Evolutionary conservation across 1,284 basidiomycete species (phyloP), one percentile per base, ranked within the genome.

Genomic region (Ceratobasidium sp.): DNA sequence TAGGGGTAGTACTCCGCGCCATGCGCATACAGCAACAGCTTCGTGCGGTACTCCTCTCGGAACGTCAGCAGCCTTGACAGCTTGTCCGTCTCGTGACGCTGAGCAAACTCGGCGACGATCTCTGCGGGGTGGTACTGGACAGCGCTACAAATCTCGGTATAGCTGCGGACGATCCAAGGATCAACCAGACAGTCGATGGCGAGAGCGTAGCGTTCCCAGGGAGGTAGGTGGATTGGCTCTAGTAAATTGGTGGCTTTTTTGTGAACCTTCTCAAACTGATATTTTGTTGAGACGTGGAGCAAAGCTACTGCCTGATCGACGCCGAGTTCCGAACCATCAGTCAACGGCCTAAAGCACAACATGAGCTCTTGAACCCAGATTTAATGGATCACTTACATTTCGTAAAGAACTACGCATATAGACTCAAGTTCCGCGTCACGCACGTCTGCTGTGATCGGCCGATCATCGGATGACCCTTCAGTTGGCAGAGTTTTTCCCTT

Each of bases 401-500:
- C 68, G 19, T 71, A 71, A 6, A 71, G 49, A 3, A 56, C 68
- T 11, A 19, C 27, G n/a, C 68, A 71, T 14, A 71, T 71, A 7
- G 54, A 22, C 27, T 71, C 68, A 13, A 71, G 24, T 24, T 71
- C 68, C 8, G 22, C 11, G 22, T 71, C 68, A 2, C 31, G 54
- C 7, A 59, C 37, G 16, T 54, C 54, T 0, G 68, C 54, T 27
- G 53, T 31, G 41, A 75, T 63, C 1, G 65, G 74, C 31, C 69
- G 48, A 24, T 69, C 68, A 56, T 75, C 74, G 7, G 74, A 75
- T n/a, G 74, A 62, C 5, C 74, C 74, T 19, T 75, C 74, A 14
- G 59, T n/a, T 1, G 74, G 74, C 19, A 58, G 19, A 0, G 48
- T 43, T 46, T 61, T 51, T 2, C 68, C 68, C 8, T 56, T 71